Evolutionary conservation across 2,329 filamentous ascomycete genomes (phyloP).

Genomic region (Arthrinium phaeospermum): DNA sequence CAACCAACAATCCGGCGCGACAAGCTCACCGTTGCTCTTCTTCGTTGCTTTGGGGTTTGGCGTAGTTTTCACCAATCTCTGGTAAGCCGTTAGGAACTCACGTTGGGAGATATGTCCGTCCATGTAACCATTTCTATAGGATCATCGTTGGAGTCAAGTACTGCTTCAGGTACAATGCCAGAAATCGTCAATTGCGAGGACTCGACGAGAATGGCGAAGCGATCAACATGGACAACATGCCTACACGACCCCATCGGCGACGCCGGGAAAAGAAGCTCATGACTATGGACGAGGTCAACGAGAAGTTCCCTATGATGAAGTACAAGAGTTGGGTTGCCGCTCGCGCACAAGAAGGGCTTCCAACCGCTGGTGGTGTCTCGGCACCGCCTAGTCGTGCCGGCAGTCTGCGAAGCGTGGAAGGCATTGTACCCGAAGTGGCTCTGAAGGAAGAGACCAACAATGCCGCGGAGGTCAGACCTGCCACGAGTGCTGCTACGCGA

Average conservation of each 20-base stretch:
- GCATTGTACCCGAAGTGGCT: slow-evolving; percentile 51
- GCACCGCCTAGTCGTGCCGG: slow-evolving; percentile 73
- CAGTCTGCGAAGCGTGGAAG: slow-evolving; percentile 74
- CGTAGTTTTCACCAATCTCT: slow-evolving; percentile 98
- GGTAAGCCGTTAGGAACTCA: slow-evolving; percentile 63
- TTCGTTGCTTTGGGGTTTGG: slow-evolving; percentile 97
- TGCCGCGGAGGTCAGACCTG: slow-evolving; percentile 15
- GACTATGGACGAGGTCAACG: slow-evolving; percentile 99
- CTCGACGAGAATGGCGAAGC: slow-evolving; percentile 82
- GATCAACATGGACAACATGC: slow-evolving; percentile 86
- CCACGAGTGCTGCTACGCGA: background rate
- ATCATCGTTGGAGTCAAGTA: slow-evolving; percentile 99
- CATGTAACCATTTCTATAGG: slow-evolving; percentile 57
- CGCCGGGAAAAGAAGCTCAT: slow-evolving; percentile 97
- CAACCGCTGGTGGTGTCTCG: slow-evolving; percentile 83
- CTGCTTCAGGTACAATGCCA: slow-evolving; percentile 97
- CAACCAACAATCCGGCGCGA: slow-evolving; percentile 43
- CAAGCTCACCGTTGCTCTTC: slow-evolving; percentile 80
- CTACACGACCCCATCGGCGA: slow-evolving; percentile 77
- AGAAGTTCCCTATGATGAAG: slow-evolving; percentile 92
- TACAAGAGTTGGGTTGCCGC: slow-evolving; percentile 94
- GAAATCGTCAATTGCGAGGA: slow-evolving; percentile 77
- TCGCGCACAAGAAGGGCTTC: slow-evolving; percentile 81
- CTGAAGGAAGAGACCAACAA: slow-evolving; percentile 50
- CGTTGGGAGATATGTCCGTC: background rate